Conservation (phyloP, 208 protist species). For the Crithidia thermophila region DNA sequence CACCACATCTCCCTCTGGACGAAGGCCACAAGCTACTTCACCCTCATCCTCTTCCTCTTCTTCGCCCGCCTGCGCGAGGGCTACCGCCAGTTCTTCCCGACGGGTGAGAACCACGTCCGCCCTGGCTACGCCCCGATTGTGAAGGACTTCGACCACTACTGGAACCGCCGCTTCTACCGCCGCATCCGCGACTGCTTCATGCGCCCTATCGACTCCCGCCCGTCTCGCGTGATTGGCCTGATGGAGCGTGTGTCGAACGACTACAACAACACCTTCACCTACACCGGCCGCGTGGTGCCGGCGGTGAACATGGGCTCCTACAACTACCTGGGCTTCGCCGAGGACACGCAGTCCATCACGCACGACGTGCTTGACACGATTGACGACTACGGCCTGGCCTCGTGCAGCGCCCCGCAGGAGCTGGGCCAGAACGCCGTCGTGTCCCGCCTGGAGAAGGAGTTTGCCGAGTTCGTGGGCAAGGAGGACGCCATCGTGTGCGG, state of each 20-base stretch:
- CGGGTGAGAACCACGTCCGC: slow-evolving; percentile 23
- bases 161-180: slow-evolving; percentile 92
- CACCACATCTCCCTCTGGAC: slow-evolving; percentile 45
- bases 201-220: slow-evolving; percentile 91
- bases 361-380: slow-evolving; percentile 81
- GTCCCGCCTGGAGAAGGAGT: slow-evolving; percentile 86
- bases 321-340: slow-evolving; percentile 99
- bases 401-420: slow-evolving; percentile 70
- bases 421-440: slow-evolving; percentile 62
- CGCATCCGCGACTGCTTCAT: slow-evolving; percentile 92
- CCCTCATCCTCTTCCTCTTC: slow-evolving; percentile 53
- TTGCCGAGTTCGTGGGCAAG: slow-evolving; percentile 94
- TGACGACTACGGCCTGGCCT: slow-evolving; percentile 77
- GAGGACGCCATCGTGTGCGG: slow-evolving; percentile 96
- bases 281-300: slow-evolving; percentile 80
- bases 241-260: slow-evolving; percentile 91
- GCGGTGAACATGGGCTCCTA: slow-evolving; percentile 97
- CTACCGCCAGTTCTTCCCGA: slow-evolving; percentile 58
- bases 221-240: slow-evolving; percentile 93
- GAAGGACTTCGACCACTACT: slow-evolving; percentile 95
- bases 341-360: slow-evolving; percentile 87
- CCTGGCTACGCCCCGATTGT: slow-evolving; percentile 96
- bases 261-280: slow-evolving; percentile 84
- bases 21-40: slow-evolving; percentile 59
- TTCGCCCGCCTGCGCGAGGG: slow-evolving; percentile 61